Conservation (phyloP, 2,329 filamentous ascomycete genomes). For the Cladosporium sp. region DNA sequence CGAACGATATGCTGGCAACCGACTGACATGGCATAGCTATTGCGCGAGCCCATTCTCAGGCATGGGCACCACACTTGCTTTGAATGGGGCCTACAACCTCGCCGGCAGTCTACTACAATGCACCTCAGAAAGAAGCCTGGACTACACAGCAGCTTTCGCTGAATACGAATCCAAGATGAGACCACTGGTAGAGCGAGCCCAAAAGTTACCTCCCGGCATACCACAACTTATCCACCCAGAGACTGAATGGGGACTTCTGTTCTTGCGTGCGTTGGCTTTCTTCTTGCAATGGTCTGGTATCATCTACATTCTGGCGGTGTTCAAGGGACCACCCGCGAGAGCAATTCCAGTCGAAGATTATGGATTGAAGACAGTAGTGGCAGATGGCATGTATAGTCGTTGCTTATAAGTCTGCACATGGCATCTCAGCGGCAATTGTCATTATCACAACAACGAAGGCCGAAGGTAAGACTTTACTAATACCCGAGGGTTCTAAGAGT, state of each 20-base stretch:
- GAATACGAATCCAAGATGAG: constrained; percentile 26
- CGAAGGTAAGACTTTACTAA: too few relatives aligned
- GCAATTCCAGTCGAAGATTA: constrained; percentile 24
- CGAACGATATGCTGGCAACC: background rate
- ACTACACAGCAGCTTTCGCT: constrained; percentile 20
- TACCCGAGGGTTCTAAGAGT: too few relatives aligned
- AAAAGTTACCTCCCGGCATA: constrained; percentile 23
- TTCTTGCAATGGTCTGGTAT: background rate
- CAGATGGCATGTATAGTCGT: background rate
- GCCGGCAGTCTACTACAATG: constrained; percentile 25
- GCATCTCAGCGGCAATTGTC: too few relatives aligned
- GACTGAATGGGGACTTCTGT: constrained; percentile 10
- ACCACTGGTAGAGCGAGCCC: constrained; percentile 23
- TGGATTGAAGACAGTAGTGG: constrained; percentile 18
- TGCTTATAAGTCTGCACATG: too few relatives aligned
- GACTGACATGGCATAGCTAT: constrained; percentile 13
- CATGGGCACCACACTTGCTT: constrained; percentile 33
- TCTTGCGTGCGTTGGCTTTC: background rate
- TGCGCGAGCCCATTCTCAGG: constrained; percentile 30
- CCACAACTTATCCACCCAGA: constrained; percentile 12
- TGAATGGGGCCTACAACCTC: constrained; percentile 32
- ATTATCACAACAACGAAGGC: too few relatives aligned
- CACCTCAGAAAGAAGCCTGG: background rate
- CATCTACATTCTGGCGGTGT: constrained; percentile 2
- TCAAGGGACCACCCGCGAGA: constrained; percentile 14